Conservation (phyloP, 768 basidiomycete genomes). For the Boletus vinaceobasis region DNA sequence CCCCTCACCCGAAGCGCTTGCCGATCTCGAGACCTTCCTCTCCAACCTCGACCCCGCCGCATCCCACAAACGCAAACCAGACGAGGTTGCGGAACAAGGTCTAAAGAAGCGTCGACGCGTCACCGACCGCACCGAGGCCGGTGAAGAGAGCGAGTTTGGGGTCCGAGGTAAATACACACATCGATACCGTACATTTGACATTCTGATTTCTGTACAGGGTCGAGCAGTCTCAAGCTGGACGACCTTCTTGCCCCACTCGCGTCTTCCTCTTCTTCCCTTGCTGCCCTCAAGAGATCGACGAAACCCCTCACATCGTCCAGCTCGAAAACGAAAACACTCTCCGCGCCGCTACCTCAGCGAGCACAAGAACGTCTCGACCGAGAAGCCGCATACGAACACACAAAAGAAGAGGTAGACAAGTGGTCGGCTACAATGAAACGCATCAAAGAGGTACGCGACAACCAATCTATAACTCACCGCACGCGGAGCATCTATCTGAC, state of each 20-base stretch:
- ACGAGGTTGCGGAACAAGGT: slow-evolving; percentile 21
- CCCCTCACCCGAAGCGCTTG: slow-evolving; percentile 55
- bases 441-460: slow-evolving; percentile 69
- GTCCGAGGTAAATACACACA: slow-evolving; percentile 41
- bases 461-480: not conserved
- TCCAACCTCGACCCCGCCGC: slow-evolving; percentile 54
- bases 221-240: slow-evolving; percentile 56
- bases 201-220: slow-evolving; percentile 15
- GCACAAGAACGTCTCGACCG: slow-evolving; percentile 88
- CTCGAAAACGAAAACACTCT: slow-evolving; percentile 55
- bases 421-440: slow-evolving; percentile 91
- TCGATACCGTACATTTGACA: not conserved
- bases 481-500: not conserved
- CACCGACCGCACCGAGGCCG: slow-evolving; percentile 72
- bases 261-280: slow-evolving; percentile 54
- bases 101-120: slow-evolving; percentile 56
- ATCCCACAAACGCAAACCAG: slow-evolving; percentile 55
- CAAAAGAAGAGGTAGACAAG: slow-evolving; percentile 88
- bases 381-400: slow-evolving; percentile 92
- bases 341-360: slow-evolving; percentile 83
- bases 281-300: slow-evolving; percentile 65
- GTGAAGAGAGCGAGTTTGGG: slow-evolving; percentile 79
- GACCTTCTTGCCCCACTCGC: slow-evolving; percentile 76
- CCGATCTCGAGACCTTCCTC: slow-evolving; percentile 70
- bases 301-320: slow-evolving; percentile 58